A percentile compares a stretch with the other conserved stretches of the same genome.
Evolutionary conservation across 495 filamentous ascomycete species (phyloP).

Genomic region (Usnea hakonensis): DNA sequence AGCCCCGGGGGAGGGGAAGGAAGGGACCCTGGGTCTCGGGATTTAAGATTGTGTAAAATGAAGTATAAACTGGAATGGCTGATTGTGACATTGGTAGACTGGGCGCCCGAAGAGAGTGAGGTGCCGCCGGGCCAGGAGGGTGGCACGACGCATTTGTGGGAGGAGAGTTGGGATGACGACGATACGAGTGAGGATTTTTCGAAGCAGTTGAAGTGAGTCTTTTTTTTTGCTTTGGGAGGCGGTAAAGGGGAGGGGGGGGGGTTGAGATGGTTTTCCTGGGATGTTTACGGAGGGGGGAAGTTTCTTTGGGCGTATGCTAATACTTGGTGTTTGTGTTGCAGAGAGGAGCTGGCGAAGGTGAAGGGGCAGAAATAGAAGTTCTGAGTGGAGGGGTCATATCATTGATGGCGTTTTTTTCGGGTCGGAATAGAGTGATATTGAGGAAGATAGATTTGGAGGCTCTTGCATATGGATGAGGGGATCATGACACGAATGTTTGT

Average conservation of each 20-base stretch:
- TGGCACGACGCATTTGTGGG: conserved; percentile 80
- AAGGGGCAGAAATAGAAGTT: conserved; percentile 53
- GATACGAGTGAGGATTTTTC: conserved; percentile 96
- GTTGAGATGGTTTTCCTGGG: too few relatives aligned
- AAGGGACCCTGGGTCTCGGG: not conserved
- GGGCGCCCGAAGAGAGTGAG: conserved; percentile 79
- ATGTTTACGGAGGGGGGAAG: too few relatives aligned
- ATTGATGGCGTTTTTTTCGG: conserved; percentile 8
- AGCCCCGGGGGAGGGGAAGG: not conserved
- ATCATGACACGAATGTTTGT: not conserved
- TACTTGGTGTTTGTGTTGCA: conserved; percentile 29
- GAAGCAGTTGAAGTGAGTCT: conserved; percentile 79
- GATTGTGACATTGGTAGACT: conserved; percentile 50
- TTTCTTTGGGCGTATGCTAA: not conserved
- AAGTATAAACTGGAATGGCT: too few relatives aligned
- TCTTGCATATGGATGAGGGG: not conserved
- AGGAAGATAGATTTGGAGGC: not conserved
- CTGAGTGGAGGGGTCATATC: not conserved
- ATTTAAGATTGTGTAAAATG: too few relatives aligned
- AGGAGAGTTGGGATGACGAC: conserved; percentile 99
- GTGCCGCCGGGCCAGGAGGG: conserved; percentile 49
- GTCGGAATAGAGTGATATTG: conserved; percentile 1
- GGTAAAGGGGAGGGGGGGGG: not conserved
- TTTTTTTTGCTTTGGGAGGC: not conserved
- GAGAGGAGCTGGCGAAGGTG: conserved; percentile 95